Conservation (phyloP, 2,329 filamentous ascomycete genomes). For the Colletotrichum karsti region DNA sequence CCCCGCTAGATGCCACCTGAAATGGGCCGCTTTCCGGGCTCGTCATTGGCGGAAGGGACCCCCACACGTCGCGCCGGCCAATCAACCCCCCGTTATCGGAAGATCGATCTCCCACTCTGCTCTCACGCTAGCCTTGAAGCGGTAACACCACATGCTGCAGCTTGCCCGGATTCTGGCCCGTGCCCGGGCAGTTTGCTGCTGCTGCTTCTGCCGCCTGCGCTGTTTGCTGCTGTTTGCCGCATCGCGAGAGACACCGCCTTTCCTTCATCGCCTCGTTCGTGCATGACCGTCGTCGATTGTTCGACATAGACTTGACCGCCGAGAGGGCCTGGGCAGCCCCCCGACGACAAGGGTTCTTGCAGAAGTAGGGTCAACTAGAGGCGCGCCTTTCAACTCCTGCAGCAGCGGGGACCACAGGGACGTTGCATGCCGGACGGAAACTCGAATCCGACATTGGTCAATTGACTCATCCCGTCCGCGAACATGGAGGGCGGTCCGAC, state of each 20-base stretch:
- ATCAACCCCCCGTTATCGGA: constrained; percentile 26
- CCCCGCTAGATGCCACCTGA: constrained; percentile 27
- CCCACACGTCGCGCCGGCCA: not conserved
- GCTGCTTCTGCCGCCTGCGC: not conserved
- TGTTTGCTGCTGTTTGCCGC: not conserved
- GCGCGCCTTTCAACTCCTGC: not conserved
- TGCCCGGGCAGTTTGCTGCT: constrained; percentile 6
- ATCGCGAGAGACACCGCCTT: constrained; percentile 24
- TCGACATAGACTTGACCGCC: constrained; percentile 3
- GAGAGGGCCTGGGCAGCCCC: not conserved
- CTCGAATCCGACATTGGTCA: not conserved
- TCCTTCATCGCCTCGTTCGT: not conserved
- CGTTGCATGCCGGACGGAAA: not conserved
- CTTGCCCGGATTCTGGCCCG: constrained; percentile 20
- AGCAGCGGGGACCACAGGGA: not conserved
- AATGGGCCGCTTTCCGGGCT: not conserved
- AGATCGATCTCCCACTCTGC: constrained; percentile 21
- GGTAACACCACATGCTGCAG: constrained; percentile 27
- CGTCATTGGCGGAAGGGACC: not conserved
- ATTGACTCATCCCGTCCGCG: constrained; percentile 4
- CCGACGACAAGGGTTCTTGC: not conserved
- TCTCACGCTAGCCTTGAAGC: not conserved
- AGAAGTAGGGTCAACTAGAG: not conserved
- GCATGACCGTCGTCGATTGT: not conserved
- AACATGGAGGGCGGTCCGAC: not conserved